Base-by-base conservation (phyloP, 805 yeast genomes). In the Lachancea meyersii region DNA sequence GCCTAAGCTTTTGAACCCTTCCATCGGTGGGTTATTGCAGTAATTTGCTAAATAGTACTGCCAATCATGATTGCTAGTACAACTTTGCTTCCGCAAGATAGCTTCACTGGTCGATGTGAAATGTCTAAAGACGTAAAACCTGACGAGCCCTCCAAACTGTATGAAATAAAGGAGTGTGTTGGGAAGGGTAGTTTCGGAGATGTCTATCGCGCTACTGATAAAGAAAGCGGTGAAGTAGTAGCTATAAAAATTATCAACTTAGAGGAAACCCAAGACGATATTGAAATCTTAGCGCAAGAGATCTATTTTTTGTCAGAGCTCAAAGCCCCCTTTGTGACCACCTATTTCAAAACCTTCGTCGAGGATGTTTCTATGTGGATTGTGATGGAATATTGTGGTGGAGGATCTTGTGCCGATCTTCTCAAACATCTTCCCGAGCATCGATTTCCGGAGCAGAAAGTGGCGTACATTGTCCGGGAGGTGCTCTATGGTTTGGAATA, bases 311-410 rank as follows among this genome's bases (percentile, higher is more conserved):
- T 93, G 20, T 76, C 85, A 17, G 78, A 78, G 38, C 63, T 89
- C 44, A 70, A 70, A 38, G 77, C 82, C n/a, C 76, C 75, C 1
- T 76, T 75, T 53, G 78, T 93, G 40, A 86, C 93, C 1, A 70
- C 72, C 34, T 79, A 80, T 57, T 71, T 67, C 53, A 80, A 79
- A 37, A 79, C 96, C 1, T 76, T 78, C 54, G 61, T 82, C 4
- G 68, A 71, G 34, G 86, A 79, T 34, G 77, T 78, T 33, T 72
- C 77, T 5, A 77, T 93, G 77, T 89, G 88, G 82, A 85, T 91
- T 37, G 82, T 82, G 4, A 86, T 93, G 96, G 98, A 91, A 60
- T 87, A 76, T 57, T 93, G 97, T 63, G 96, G 91, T 10, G 97
- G 94, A 22, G 96, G 97, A 0, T 86, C 96, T 1, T 85, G 95